phyloP scores from a whole-genome alignment of 805 yeast species.

The Sugiyamaella floridensis region DNA sequence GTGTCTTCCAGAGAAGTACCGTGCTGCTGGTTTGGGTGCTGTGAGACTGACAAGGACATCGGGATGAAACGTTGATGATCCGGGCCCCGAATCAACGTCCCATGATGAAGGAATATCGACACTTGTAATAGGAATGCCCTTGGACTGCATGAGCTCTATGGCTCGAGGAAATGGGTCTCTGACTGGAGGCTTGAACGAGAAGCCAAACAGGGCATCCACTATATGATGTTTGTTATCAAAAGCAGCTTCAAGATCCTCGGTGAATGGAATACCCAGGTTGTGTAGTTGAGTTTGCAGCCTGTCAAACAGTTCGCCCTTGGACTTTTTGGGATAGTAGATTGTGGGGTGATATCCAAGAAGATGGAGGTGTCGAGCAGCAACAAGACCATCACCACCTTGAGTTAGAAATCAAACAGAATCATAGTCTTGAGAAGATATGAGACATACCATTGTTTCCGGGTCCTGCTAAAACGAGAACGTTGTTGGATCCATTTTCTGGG shows the following conservation, averaged over 20 bases:
- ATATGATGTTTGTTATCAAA: conserved; percentile 40
- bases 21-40: conserved; percentile 88
- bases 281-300: conserved; percentile 61
- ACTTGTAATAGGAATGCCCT: conserved; percentile 55
- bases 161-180: conserved; percentile 64
- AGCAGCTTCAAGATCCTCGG: conserved; percentile 35
- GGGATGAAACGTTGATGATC: conserved; percentile 47
- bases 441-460: conserved; percentile 79
- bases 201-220: conserved; percentile 86
- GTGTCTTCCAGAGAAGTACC: conserved; percentile 37
- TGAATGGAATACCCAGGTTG: conserved; percentile 54
- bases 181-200: conserved; percentile 84
- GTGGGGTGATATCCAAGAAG: conserved; percentile 73
- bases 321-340: conserved; percentile 71
- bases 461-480: conserved; percentile 71
- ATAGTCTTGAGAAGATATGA: too few species aligned
- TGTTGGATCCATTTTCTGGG: conserved; percentile 33
- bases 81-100: conserved; percentile 89
- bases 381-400: conserved; percentile 88
- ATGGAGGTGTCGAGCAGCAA: conserved; percentile 85
- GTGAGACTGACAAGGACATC: conserved; percentile 72
- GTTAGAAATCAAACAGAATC: conserved; percentile 4
- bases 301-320: conserved; percentile 49
- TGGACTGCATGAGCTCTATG: conserved; percentile 35
- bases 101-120: conserved; percentile 96